Evolutionary conservation across 179 eudicot genomes (phyloP).

Genomic region (Silene noctiflora): DNA sequence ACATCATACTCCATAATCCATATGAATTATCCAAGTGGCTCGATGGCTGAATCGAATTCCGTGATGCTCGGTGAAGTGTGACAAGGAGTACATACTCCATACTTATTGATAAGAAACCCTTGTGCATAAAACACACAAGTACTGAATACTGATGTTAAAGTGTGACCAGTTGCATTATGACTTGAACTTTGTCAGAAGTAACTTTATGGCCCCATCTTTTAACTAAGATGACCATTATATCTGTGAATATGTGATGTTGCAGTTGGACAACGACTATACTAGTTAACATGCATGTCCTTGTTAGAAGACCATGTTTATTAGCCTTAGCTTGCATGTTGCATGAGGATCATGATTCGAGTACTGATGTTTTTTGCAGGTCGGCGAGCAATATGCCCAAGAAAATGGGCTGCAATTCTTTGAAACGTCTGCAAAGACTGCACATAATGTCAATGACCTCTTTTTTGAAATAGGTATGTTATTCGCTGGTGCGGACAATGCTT

Average conservation of each 20-base stretch:
- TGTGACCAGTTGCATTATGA: not conserved
- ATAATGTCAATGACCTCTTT: conserved; percentile 70
- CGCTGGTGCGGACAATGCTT: not conserved
- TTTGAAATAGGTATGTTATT: conserved; percentile 48
- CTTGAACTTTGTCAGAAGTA: not conserved
- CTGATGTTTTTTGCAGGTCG: conserved; percentile 41
- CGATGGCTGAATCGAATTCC: too few species aligned
- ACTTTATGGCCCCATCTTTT: conserved; percentile 4
- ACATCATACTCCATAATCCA: too few species aligned
- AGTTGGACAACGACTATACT: conserved; percentile 22
- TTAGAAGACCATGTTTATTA: not conserved
- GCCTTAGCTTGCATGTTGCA: not conserved
- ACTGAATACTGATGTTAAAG: not conserved
- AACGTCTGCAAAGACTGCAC: conserved; percentile 74
- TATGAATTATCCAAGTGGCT: too few species aligned
- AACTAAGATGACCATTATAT: not conserved
- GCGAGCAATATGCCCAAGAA: conserved; percentile 61
- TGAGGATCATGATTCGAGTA: not conserved
- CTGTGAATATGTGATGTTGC: not conserved
- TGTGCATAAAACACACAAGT: not conserved
- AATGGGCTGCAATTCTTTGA: conserved; percentile 61
- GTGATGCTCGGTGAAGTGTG: too few species aligned
- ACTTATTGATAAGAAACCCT: too few species aligned
- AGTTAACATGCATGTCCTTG: not conserved
- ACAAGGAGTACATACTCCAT: too few species aligned